Evolutionary conservation across 345 rosid genomes (phyloP).

Genomic region (Acer saccharum): DNA sequence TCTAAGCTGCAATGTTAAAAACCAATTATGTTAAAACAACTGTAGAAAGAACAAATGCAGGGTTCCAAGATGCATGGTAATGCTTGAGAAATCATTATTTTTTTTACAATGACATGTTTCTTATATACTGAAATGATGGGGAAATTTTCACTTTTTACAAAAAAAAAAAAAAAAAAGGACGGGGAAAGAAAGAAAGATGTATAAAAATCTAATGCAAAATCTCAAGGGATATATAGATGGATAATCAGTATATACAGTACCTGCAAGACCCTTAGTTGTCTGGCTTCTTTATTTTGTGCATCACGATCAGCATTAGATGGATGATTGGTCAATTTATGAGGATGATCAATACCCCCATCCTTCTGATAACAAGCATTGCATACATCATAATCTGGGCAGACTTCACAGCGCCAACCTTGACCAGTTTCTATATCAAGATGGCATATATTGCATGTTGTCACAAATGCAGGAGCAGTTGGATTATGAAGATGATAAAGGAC

Average conservation of each 20-base stretch:
- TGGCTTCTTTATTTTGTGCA: constrained; percentile 97
- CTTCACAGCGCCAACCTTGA: constrained; percentile 99
- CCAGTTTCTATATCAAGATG: constrained; percentile 93
- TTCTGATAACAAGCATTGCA: constrained; percentile 86
- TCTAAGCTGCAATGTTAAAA: constrained; percentile 69
- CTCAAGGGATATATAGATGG: neutral
- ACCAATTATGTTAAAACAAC: constrained; percentile 15
- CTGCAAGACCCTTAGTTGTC: constrained; percentile 85
- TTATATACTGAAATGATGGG: neutral
- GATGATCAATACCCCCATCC: constrained; percentile 84
- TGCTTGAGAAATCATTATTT: neutral
- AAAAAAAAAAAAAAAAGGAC: neutral
- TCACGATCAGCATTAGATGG: constrained; percentile 87
- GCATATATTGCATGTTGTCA: constrained; percentile 85
- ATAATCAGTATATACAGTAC: constrained; percentile 30
- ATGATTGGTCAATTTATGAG: constrained; percentile 94
- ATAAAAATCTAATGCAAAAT: neutral
- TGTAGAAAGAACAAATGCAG: neutral
- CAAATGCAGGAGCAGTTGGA: constrained; percentile 99
- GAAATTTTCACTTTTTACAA: too few relatives aligned
- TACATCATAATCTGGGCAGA: constrained; percentile 94
- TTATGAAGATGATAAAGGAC: constrained; percentile 97
- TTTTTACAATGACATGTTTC: neutral
- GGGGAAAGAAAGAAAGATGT: too few relatives aligned
- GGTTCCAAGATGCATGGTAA: neutral